Conservation (phyloP, 164 flowering plant species). For the Stephania yunnanensis region DNA sequence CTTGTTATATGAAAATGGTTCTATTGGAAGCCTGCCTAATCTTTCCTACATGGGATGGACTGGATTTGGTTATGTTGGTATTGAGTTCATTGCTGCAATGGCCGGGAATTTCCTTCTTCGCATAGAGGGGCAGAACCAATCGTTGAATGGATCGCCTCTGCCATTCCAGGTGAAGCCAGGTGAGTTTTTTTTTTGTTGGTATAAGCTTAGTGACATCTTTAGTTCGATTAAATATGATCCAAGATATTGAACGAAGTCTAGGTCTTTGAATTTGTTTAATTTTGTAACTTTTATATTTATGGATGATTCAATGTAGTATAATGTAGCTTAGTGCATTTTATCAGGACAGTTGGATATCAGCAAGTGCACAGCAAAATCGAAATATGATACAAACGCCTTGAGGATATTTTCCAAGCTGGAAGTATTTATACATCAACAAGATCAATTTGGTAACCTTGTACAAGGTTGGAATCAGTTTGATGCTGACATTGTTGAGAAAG, state of each 20-base stretch:
- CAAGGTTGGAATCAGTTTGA: conserved; percentile 66
- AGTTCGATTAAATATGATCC: not conserved
- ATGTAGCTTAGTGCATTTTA: not conserved
- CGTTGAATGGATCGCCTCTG: conserved; percentile 65
- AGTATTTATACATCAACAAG: conserved; percentile 64
- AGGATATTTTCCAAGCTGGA: conserved; percentile 78
- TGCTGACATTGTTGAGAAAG: conserved; percentile 59
- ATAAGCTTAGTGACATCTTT: too few relatives aligned
- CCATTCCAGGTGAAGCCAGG: conserved; percentile 81
- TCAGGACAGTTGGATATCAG: conserved; percentile 67
- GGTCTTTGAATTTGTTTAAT: not conserved
- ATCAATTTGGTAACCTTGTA: conserved; percentile 69
- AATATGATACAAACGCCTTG: conserved; percentile 42
- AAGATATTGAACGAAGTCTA: not conserved
- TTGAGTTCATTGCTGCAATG: conserved; percentile 43
- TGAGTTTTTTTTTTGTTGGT: conserved; percentile 15
- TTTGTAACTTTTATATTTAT: not conserved
- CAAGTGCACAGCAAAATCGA: conserved; percentile 56
- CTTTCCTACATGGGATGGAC: conserved; percentile 52
- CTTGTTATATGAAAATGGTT: conserved; percentile 42
- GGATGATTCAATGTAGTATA: conserved; percentile 3
- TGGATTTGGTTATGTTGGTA: conserved; percentile 44
- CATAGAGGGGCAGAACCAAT: conserved; percentile 44
- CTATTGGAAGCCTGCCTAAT: conserved; percentile 34
- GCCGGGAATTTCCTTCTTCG: conserved; percentile 56